A percentile compares a stretch with the other conserved stretches of the same genome.
phyloP scores from a whole-genome alignment of 2,329 filamentous ascomycete genomes.

The Sporothrix mexicana region DNA sequence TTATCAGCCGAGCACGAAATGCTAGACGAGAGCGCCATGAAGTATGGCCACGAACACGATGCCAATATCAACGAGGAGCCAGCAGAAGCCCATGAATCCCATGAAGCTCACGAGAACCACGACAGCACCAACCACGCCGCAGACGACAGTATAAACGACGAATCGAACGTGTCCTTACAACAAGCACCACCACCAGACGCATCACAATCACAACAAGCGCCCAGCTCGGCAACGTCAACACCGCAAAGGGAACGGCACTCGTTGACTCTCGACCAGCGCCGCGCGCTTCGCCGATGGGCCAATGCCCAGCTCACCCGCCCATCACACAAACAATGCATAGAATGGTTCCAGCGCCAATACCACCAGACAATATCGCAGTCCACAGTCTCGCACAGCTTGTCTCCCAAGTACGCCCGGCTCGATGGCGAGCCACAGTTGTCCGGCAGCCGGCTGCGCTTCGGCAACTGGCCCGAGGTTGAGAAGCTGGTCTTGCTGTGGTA shows the following conservation, averaged over 20 bases:
- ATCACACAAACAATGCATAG: constrained; percentile 66
- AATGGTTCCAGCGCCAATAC: constrained; percentile 65
- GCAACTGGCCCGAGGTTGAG: constrained; percentile 69
- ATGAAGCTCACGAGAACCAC: background rate
- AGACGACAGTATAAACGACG: constrained; percentile 18
- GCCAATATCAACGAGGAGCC: constrained; percentile 1
- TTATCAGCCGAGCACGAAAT: constrained; percentile 22
- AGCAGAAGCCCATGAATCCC: background rate
- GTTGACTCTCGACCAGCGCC: constrained; percentile 66
- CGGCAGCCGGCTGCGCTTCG: constrained; percentile 66
- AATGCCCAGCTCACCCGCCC: constrained; percentile 62
- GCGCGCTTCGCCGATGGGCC: constrained; percentile 65
- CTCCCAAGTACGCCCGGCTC: constrained; percentile 66
- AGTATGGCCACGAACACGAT: constrained; percentile 11
- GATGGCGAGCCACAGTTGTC: constrained; percentile 66
- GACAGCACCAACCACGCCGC: background rate
- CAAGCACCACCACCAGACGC: background rate
- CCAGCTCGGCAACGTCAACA: constrained; percentile 35
- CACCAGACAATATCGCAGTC: constrained; percentile 67
- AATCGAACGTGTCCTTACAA: background rate
- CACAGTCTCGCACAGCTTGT: constrained; percentile 67
- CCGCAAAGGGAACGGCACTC: constrained; percentile 60
- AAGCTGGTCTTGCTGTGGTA: constrained; percentile 63
- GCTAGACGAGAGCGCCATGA: constrained; percentile 11
- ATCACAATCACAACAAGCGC: background rate